Evolutionary conservation across 345 rosid species (phyloP), one percentile per base, ranked within the genome.

Genomic region (Populus pruinosa): DNA sequence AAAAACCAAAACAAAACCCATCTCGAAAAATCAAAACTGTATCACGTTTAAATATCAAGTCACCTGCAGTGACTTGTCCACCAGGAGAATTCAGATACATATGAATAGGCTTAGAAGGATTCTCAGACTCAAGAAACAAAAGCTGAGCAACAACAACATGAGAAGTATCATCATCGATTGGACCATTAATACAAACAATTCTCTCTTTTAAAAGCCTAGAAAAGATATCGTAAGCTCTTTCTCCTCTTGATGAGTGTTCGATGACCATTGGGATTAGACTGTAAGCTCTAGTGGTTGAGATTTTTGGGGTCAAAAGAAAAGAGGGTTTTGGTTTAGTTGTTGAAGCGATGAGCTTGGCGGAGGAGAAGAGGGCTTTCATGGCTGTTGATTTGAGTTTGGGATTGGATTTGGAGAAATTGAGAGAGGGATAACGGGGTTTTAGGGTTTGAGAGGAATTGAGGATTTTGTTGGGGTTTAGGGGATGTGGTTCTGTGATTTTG

Each of bases 51-150:
- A 59, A 29, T n/a, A n/a, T 56, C 63, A 23, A n/a, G 23, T 59
- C 63, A 96, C 99, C 99, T 80, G 97, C 97, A 55, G 97, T 94
- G 87, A 96, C 99, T 7, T 90, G 94, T 81, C 99, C 98, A 64
- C 99, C 97, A 1, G 99, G 98, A 39, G 99, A 94, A 77, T 96
- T 92, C 81, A 96, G 95, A 79, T 96, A 94, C 98, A 96, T 92
- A 84, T 94, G 89, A 78, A 96, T 94, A 66, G 97, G 99, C 83
- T 96, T 96, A 14, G 98, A 89, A 67, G 97, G 97, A 83, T 90
- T 96, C 87, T 94, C 98, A 29, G 99, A 94, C 76, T 96, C 99
- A 72, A 94, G 97, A 85, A 88, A 96, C 81, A 96, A 97, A 59
- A 96, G 97, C 91, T 94, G 99, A 67, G 99, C 99, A 20, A 96